Evolutionary conservation across 441 rosid genomes (phyloP).

Genomic region (Dalechampia spathulata): DNA sequence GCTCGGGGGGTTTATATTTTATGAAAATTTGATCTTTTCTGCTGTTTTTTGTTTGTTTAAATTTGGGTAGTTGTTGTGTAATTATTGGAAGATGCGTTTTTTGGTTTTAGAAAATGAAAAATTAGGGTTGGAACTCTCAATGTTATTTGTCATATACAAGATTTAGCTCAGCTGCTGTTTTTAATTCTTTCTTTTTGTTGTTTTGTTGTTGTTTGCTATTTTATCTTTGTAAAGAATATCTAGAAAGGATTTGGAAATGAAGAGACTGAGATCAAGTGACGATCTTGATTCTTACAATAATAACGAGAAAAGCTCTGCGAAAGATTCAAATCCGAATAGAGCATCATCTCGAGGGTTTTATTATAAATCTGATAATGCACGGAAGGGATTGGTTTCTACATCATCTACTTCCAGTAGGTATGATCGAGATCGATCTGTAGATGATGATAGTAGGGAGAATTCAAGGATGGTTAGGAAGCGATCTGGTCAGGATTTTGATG

Average conservation of each 20-base stretch:
- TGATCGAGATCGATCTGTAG: constrained; percentile 57
- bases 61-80: too few relatives aligned
- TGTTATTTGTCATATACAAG: not conserved
- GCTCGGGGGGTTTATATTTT: not conserved
- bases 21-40: not conserved
- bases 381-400: constrained; percentile 44
- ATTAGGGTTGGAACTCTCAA: constrained; percentile 20
- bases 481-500: constrained; percentile 52
- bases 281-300: constrained; percentile 57
- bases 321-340: constrained; percentile 40
- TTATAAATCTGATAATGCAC: constrained; percentile 49
- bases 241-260: constrained; percentile 31
- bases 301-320: constrained; percentile 34
- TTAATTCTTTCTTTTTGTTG: too few relatives aligned
- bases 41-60: too few relatives aligned
- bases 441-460: constrained; percentile 40
- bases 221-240: not conserved
- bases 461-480: constrained; percentile 52
- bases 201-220: not conserved
- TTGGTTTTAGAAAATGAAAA: not conserved
- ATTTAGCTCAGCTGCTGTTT: too few relatives aligned
- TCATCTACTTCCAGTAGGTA: constrained; percentile 47
- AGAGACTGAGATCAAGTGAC: constrained; percentile 80
- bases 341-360: constrained; percentile 43
- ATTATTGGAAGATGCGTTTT: not conserved